Evolutionary conservation across 345 rosid genomes (phyloP).

Genomic region (Moricandia arvensis): DNA sequence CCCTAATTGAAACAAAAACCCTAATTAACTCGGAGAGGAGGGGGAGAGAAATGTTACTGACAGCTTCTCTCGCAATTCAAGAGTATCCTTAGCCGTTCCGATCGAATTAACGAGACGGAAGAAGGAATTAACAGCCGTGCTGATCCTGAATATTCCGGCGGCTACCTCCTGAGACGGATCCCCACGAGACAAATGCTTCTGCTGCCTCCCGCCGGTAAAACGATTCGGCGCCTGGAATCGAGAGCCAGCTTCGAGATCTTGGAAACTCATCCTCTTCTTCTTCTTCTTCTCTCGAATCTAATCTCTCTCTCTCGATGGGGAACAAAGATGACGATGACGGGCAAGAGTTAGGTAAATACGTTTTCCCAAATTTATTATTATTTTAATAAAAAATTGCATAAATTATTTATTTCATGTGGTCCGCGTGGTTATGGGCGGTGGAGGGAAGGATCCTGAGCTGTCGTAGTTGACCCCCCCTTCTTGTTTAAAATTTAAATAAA

Average conservation of each 20-base stretch:
- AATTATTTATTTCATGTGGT: slow-evolving; percentile 23
- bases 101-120: slow-evolving; percentile 70
- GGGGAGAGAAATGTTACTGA: slow-evolving; percentile 17
- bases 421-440: slow-evolving; percentile 20
- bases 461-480: slow-evolving; percentile 12
- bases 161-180: slow-evolving; percentile 67
- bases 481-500: neutral
- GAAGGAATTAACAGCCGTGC: slow-evolving; percentile 65
- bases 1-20: neutral
- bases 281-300: slow-evolving; percentile 9
- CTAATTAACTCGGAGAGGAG: neutral
- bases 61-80: slow-evolving; percentile 65
- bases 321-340: slow-evolving; percentile 21
- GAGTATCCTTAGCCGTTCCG: slow-evolving; percentile 74
- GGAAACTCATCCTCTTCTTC: slow-evolving; percentile 52
- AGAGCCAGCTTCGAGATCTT: slow-evolving; percentile 56
- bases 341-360: slow-evolving; percentile 29
- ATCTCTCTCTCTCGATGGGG: neutral
- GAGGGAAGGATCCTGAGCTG: slow-evolving; percentile 16
- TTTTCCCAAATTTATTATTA: slow-evolving; percentile 8
- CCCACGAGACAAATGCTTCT: slow-evolving; percentile 26
- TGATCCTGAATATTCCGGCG: slow-evolving; percentile 67
- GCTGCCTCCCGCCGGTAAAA: slow-evolving; percentile 28
- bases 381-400: neutral
- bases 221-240: slow-evolving; percentile 22